Base-by-base conservation (phyloP, 2,329 filamentous ascomycete genomes). In the Myriosclerotinia curreyana region DNA sequence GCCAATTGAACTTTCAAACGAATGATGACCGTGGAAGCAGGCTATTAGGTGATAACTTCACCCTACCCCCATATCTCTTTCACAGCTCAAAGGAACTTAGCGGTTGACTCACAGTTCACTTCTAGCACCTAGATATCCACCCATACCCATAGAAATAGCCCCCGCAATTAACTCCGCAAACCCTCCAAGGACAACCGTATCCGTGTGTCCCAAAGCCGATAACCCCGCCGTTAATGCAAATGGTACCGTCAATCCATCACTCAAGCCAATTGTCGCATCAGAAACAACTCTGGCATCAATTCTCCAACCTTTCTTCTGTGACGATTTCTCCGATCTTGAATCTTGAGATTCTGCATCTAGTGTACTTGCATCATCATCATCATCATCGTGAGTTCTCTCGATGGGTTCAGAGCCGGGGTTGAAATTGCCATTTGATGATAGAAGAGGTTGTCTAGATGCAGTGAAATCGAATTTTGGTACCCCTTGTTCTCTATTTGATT, bases 181-280 rank as follows among this genome's bases (percentile, higher is more conserved):
- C 2, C 85, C 85, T 28, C 82, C 85, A 66, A 84, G 80, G 5
- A 89, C 77, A 25, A 83, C 81, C 0, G 83, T 77, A 55, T 78
- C 80, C 31, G 81, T 82, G 67, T 81, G 79, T 12, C 80, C 80
- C 58, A 83, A 71, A 1, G 76, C 74, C 9, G 75, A 76, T 2
- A 87, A 74, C 5, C 85, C 85, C 2, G 85, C 85, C 0, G 84
- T 86, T 14, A 87, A 75, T 1, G 85, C 85, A 70, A 87, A 87
- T 0, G 85, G 85, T 0, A 87, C 85, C 0, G 85, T 87, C 68
- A 87, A 76, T 6, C 85, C 85, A 73, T 87, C 85, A 0, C 83
- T 82, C 49, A 87, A 78, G 25, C 85, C 85, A 70, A 87, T 84
- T 36, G 85, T 86, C 31, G 82, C 79, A 74, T 86, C 83, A 12